Percentiles rank a stretch among this genome's conserved stretches.
phyloP scores from a whole-genome alignment of 164 flowering plant genomes.

The Berberis thunbergii region DNA sequence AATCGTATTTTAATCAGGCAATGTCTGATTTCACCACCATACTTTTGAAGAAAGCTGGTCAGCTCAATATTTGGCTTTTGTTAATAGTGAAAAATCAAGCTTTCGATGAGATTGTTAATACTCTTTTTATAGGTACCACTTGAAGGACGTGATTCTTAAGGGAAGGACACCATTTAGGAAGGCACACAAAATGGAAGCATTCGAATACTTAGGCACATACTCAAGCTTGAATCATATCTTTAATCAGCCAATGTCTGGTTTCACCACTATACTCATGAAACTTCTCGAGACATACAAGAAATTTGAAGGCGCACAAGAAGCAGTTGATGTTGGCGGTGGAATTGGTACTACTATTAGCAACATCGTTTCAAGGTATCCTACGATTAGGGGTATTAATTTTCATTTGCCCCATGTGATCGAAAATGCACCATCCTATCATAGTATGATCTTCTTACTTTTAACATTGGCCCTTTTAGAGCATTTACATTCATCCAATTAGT shows the following conservation, averaged over 20 bases:
- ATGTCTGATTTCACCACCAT: constrained; percentile 12
- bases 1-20: constrained; percentile 12
- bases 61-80: background rate
- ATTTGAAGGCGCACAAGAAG: constrained; percentile 16
- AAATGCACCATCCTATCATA: constrained; percentile 15
- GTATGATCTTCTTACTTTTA: background rate
- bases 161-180: constrained; percentile 33
- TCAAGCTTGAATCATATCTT: constrained; percentile 15
- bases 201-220: constrained; percentile 16
- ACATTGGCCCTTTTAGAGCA: too few species aligned
- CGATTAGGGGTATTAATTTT: constrained; percentile 26
- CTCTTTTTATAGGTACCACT: constrained; percentile 13
- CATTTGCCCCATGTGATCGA: constrained; percentile 21
- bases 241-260: constrained; percentile 10
- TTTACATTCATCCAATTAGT: too few species aligned
- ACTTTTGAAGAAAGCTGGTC: constrained; percentile 29
- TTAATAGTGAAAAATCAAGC: background rate
- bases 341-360: constrained; percentile 17
- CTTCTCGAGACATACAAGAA: constrained; percentile 24
- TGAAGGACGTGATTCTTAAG: constrained; percentile 32
- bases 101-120: background rate
- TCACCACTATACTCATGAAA: constrained; percentile 10
- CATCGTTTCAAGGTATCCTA: constrained; percentile 28
- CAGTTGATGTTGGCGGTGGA: constrained; percentile 38
- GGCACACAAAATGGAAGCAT: constrained; percentile 23